Evolutionary conservation across 768 basidiomycete genomes (phyloP).

Genomic region (Clitopilus hobsonii): DNA sequence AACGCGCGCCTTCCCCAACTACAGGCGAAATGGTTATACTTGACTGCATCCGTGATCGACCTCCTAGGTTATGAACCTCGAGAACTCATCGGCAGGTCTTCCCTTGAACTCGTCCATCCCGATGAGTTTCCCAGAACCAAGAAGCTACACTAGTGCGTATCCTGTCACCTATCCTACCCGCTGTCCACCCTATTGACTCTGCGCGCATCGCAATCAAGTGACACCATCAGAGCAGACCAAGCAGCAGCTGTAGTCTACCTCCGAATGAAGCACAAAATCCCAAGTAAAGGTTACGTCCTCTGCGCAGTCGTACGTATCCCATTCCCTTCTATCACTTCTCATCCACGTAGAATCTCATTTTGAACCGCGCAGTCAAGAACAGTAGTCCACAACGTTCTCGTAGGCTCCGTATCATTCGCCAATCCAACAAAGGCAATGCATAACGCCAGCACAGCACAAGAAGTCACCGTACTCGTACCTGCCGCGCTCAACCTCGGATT

Average conservation of each 20-base stretch:
- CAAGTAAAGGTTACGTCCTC: slow-evolving; percentile 68
- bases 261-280: slow-evolving; percentile 76
- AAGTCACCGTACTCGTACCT: slow-evolving; percentile 71
- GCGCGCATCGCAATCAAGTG: slow-evolving; percentile 31
- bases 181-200: neutral
- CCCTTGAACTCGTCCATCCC: slow-evolving; percentile 75
- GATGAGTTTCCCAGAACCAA: slow-evolving; percentile 69
- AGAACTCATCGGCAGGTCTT: slow-evolving; percentile 65
- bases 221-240: slow-evolving; percentile 75
- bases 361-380: no score
- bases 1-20: slow-evolving; percentile 3
- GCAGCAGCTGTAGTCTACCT: slow-evolving; percentile 76
- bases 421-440: slow-evolving; percentile 72
- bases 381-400: slow-evolving; percentile 67
- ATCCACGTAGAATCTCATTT: no score
- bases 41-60: slow-evolving; percentile 62
- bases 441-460: slow-evolving; percentile 79
- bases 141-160: slow-evolving; percentile 62
- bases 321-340: slow-evolving; percentile 2
- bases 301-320: slow-evolving; percentile 61
- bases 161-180: neutral
- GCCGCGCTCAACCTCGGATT: slow-evolving; percentile 43
- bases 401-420: slow-evolving; percentile 77
- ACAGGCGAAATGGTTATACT: slow-evolving; percentile 64
- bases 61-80: slow-evolving; percentile 70